A percentile compares a stretch with the other conserved stretches of the same genome.
Conservation (phyloP, 2,329 filamentous ascomycete genomes). For the Knufia fluminis region DNA sequence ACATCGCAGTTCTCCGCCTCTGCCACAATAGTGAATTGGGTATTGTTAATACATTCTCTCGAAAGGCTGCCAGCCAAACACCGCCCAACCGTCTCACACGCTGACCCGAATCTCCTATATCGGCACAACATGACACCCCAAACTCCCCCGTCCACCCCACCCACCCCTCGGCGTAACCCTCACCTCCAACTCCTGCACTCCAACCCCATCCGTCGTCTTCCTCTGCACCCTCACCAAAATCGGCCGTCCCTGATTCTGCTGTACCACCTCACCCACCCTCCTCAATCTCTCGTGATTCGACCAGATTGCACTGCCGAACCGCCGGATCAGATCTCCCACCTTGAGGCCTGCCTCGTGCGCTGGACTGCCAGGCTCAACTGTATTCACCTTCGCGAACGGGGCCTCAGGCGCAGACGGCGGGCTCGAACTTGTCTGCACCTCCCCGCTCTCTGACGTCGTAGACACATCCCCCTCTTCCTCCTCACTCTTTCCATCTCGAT, state of each 20-base stretch:
- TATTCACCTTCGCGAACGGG: constrained; percentile 85
- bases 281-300: constrained; percentile 77
- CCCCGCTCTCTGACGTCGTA: constrained; percentile 21
- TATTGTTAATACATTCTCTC: no score
- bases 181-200: constrained; percentile 50
- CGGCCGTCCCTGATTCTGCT: constrained; percentile 71
- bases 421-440: constrained; percentile 7
- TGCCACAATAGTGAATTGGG: no score
- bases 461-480: no score
- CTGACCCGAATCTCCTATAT: no score
- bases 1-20: no score
- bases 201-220: constrained; percentile 7
- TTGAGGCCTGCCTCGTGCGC: constrained; percentile 74
- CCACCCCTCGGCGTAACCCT: constrained; percentile 65
- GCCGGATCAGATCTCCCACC: constrained; percentile 69
- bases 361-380: constrained; percentile 66
- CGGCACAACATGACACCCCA: constrained; percentile 85
- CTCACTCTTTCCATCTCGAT: constrained; percentile 28
- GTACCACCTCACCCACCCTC: constrained; percentile 81
- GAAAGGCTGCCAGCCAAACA: no score
- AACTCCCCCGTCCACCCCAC: constrained; percentile 82
- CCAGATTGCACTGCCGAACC: constrained; percentile 75
- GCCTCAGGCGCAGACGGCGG: constrained; percentile 34
- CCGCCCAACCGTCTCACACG: no score
- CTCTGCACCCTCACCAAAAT: constrained; percentile 17